Evolutionary conservation across 139 green algal genomes (phyloP).

Genomic region (Cymbomonas tetramitiformis): DNA sequence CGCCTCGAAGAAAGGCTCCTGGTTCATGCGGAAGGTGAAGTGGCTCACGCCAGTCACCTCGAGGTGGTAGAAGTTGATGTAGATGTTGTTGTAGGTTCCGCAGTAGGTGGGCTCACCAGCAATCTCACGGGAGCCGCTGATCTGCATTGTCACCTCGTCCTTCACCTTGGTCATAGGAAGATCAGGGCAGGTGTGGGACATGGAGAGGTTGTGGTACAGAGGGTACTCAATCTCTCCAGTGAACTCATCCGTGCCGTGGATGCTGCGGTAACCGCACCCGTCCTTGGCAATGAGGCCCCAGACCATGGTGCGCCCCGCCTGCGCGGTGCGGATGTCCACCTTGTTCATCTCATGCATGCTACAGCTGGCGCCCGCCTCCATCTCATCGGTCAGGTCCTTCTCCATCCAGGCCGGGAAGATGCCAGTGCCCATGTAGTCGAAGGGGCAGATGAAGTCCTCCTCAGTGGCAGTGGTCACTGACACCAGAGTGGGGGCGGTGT

Average conservation of each 20-base stretch:
- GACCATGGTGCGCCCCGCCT: too few species aligned
- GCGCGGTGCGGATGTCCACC: background rate
- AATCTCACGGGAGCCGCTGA: too few species aligned
- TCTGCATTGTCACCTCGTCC: too few species aligned
- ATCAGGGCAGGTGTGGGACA: background rate
- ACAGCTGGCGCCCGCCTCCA: slow-evolving; percentile 1
- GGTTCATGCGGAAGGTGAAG: background rate
- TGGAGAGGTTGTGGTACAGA: too few species aligned
- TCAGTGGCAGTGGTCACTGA: background rate
- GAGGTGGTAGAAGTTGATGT: background rate
- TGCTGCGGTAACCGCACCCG: too few species aligned
- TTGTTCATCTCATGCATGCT: slow-evolving; percentile 10
- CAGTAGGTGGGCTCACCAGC: too few species aligned
- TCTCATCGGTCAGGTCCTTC: background rate
- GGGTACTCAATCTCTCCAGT: too few species aligned
- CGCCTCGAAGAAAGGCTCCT: background rate
- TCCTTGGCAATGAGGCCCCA: too few species aligned
- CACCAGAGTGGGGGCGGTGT: slow-evolving; percentile 10
- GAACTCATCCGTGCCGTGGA: too few species aligned
- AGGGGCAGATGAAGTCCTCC: background rate
- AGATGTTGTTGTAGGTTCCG: too few species aligned
- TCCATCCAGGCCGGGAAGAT: background rate
- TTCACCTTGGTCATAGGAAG: background rate
- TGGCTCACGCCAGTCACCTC: background rate
- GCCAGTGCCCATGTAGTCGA: background rate